Base-by-base conservation (phyloP, 2,329 filamentous ascomycete genomes). In the Seiridium unicorne region DNA sequence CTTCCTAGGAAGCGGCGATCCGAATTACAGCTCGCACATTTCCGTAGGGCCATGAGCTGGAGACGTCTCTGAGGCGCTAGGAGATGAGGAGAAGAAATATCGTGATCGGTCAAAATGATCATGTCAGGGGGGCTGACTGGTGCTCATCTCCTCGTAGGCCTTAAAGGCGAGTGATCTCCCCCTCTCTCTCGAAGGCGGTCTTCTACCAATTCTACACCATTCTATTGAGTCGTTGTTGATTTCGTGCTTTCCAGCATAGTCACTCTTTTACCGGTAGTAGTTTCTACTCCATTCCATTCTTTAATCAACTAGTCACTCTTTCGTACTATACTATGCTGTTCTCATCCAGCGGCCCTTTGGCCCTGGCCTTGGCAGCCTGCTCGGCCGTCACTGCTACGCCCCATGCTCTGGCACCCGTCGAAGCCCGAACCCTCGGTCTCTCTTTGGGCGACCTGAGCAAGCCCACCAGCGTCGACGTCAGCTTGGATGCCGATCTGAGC, bases 261-360 rank as follows among this genome's bases (percentile, higher is more conserved):
- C 63, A 61, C 63, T 59, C 63, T 66, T 26, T 63, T 60, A 61
- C 63, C 44, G 62, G 65, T 62, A 66, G 55, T 32, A 62, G 63
- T 68, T 61, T 60, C 62, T 64, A 55, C 61, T 69, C 70, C 70
- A 72, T 69, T 73, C 68, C 70, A 71, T 59, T 72, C 70, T 66
- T 69, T 53, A 59, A 35, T 53, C 55, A 44, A 36, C 32, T 57
- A 63, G 59, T 67, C 62, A 60, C 55, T 61, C 61, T 59, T 59
- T 60, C 40, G 51, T 61, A 44, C 63, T 35, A 40, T 54, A 54
- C 35, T 10, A 73, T 73, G 70, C 69, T 69, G 57, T 71, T 72
- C 60, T 65, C 71, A 55, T 65, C 64, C 55, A 65, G 66, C 60
- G 67, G 70, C 69, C 67, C 69, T 62, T 54, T 62, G 67, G 69